Evolutionary conservation across 1,284 basidiomycete species (phyloP), one percentile per base, ranked within the genome.

Genomic region (Irpex lacteus): DNA sequence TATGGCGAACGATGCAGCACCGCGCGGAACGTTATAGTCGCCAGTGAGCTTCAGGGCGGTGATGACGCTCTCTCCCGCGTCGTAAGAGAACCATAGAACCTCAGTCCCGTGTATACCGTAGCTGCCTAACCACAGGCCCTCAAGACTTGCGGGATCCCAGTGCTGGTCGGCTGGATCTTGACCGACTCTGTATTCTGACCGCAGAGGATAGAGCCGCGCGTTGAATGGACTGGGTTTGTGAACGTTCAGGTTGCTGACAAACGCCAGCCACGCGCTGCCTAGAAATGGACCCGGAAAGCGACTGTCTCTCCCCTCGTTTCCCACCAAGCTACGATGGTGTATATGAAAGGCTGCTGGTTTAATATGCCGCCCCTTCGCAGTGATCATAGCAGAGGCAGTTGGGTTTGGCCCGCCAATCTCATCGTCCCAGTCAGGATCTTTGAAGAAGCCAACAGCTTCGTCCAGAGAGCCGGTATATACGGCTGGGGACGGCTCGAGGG

Each of bases 21-120:
- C 73, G 6, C 73, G 60, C 7, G 73, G 73, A 32, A 73, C 72
- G 58, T 72, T 68, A 26, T 67, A 61, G 62, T 74, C 69, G 9
- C 72, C 73, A 1, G 71, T 74, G 54, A 74, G 66, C 62, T 73
- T 74, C 66, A 66, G 67, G 7, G 69, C 73, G 9, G 58, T 63
- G 18, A 74, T 26, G 26, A 59, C 60, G 7, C 57, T 40, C 5
- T 44, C 37, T 4, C 19, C 38, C n/a, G 60, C 21, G 21, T 61
- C 50, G 65, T 66, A 69, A 8, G 68, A 63, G 15, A 74, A 19
- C 52, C 63, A 71, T 5, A 74, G 60, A 18, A 67, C 66, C 60
- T 74, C 71, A 4, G 72, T 74, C 11, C 70, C 71, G 55, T 72
- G 69, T 0, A 66, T 67, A 1, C 67, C 68, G 52, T 72, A 71